Evolutionary conservation across 2,329 filamentous ascomycete genomes (phyloP).

Genomic region (Thyridium curvatum): DNA sequence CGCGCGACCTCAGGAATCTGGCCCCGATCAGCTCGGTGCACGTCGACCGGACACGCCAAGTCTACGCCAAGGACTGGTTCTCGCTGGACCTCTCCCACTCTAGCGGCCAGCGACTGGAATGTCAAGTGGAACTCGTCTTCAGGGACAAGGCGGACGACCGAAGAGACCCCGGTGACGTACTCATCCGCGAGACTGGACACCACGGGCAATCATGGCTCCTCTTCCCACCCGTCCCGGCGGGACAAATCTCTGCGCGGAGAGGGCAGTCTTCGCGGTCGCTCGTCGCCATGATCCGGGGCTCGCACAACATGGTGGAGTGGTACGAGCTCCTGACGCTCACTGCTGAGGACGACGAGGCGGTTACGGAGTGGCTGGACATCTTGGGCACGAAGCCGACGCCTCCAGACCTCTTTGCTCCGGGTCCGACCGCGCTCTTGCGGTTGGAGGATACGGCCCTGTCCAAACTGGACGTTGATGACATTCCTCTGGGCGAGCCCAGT

Average conservation of each 20-base stretch:
- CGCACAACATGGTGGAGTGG: slow-evolving; percentile 63
- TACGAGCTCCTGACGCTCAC: slow-evolving; percentile 75
- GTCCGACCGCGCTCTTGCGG: slow-evolving; percentile 12
- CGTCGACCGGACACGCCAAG: slow-evolving; percentile 73
- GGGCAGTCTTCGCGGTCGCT: slow-evolving; percentile 67
- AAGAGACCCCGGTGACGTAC: slow-evolving; percentile 70
- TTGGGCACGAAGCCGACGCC: slow-evolving; percentile 50
- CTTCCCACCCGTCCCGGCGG: slow-evolving; percentile 77
- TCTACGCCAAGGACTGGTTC: slow-evolving; percentile 86
- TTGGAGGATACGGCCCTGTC: slow-evolving; percentile 9
- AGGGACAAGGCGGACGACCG: slow-evolving; percentile 70
- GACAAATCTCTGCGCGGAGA: slow-evolving; percentile 70
- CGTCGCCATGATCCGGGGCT: slow-evolving; percentile 79
- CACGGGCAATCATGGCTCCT: slow-evolving; percentile 71
- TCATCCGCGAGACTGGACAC: slow-evolving; percentile 84
- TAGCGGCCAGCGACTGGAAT: slow-evolving; percentile 82
- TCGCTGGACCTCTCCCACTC: slow-evolving; percentile 80
- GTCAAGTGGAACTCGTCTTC: slow-evolving; percentile 79
- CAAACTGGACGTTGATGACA: slow-evolving; percentile 16
- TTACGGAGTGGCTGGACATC: slow-evolving; percentile 82
- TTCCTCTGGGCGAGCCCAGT: slow-evolving; percentile 31
- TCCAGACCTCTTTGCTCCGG: slow-evolving; percentile 18
- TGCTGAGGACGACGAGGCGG: slow-evolving; percentile 70
- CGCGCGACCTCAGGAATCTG: slow-evolving; percentile 73
- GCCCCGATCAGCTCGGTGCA: slow-evolving; percentile 61